Conservation (phyloP, 768 basidiomycete species). For the Agaricus bisporus region DNA sequence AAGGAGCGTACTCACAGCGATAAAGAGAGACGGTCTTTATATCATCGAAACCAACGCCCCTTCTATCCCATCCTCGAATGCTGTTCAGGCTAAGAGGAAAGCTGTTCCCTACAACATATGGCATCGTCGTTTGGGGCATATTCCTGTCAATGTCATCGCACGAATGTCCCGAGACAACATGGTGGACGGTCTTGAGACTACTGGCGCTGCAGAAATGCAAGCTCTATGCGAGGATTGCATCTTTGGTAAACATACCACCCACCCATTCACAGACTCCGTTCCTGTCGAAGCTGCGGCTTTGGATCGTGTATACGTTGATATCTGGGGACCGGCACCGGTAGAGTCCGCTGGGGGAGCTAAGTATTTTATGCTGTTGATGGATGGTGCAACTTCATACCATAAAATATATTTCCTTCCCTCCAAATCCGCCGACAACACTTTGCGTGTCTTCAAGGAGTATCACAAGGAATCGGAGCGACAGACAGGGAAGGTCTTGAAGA, state of each 20-base stretch:
- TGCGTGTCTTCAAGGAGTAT: constrained; percentile 13
- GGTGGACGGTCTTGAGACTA: too few species aligned
- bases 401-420: constrained; percentile 16
- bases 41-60: too few species aligned
- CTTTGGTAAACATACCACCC: constrained; percentile 15
- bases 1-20: too few species aligned
- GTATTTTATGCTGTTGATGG: constrained; percentile 21
- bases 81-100: too few species aligned
- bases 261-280: constrained; percentile 18
- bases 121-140: too few species aligned
- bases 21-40: too few species aligned
- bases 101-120: too few species aligned
- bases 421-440: constrained; percentile 15
- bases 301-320: constrained; percentile 16
- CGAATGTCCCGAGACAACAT: too few species aligned
- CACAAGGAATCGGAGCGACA: constrained; percentile 13
- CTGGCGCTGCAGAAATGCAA: too few species aligned
- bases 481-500: constrained; percentile 8
- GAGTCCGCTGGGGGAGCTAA: constrained; percentile 12
- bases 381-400: constrained; percentile 14
- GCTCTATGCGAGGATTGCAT: constrained; percentile 20
- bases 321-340: constrained; percentile 19
- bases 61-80: too few species aligned
- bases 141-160: too few species aligned
- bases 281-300: constrained; percentile 12